A percentile compares a stretch with the other conserved stretches of the same genome.
These are phyloP conservation scores for Epicoccum nigrum DNA, from an alignment of 2,329 filamentous ascomycete genomes.

Conservation along the genomic window DNA sequence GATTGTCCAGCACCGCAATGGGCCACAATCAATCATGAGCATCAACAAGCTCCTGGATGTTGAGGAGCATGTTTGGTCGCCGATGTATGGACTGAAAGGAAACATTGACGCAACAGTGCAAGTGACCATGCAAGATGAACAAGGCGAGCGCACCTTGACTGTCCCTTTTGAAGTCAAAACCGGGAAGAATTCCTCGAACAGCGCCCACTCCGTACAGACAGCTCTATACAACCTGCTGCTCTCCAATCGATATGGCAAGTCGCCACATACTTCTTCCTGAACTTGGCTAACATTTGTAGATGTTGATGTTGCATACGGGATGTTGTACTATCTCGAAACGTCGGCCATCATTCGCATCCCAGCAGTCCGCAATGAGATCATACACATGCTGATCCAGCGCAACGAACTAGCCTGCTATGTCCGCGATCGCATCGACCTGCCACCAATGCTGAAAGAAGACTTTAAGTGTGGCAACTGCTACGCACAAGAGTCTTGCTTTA, in stretches of 20 bases:
- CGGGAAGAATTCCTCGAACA: conserved; percentile 77
- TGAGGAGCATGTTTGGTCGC: conserved; percentile 98
- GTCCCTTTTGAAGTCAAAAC: conserved; percentile 97
- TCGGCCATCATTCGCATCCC: conserved; percentile 86
- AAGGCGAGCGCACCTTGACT: conserved; percentile 71
- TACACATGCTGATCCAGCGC: conserved; percentile 95
- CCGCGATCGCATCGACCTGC: conserved; percentile 79
- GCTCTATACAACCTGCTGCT: conserved; percentile 91
- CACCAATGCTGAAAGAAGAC: conserved; percentile 82
- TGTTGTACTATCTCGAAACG: conserved; percentile 94
- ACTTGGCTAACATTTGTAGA: conserved; percentile 57
- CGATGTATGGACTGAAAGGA: conserved; percentile 94
- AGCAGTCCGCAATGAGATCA: conserved; percentile 82
- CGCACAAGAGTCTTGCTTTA: conserved; percentile 87
- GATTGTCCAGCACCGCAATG: conserved; percentile 78
- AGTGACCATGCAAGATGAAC: conserved; percentile 75
- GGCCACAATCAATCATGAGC: conserved; percentile 77
- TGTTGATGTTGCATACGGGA: conserved; percentile 84
- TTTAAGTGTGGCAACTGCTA: conserved; percentile 87
- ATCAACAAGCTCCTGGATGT: conserved; percentile 94
- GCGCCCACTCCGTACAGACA: conserved; percentile 89
- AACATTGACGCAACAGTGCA: conserved; percentile 98
- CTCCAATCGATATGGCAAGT: conserved; percentile 81
- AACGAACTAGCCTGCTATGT: conserved; percentile 88
- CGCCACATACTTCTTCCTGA: background rate